Evolutionary conservation across 805 yeast genomes (phyloP).

Genomic region (Spencermartinsiella europaea): DNA sequence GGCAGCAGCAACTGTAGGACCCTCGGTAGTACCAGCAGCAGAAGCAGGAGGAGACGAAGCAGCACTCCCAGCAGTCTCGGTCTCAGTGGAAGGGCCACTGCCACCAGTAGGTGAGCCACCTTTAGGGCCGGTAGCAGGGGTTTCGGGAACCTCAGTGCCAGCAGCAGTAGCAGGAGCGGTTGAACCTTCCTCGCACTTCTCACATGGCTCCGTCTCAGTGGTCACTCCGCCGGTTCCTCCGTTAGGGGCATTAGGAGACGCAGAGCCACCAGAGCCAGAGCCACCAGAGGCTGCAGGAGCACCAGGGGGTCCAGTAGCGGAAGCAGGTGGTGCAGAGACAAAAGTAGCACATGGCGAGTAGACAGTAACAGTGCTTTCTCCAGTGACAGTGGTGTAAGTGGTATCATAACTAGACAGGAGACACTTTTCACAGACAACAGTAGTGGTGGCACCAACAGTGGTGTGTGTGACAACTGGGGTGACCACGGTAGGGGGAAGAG

Average conservation of each 20-base stretch:
- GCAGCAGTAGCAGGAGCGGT: constrained; percentile 1
- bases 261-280: constrained; percentile 1
- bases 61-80: not conserved
- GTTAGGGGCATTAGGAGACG: constrained; percentile 1
- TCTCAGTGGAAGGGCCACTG: not conserved
- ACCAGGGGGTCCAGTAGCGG: constrained; percentile 1
- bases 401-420: constrained; percentile 6
- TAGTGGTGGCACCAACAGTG: constrained; percentile 7
- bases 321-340: constrained; percentile 5
- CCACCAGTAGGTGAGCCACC: not conserved
- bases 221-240: not conserved
- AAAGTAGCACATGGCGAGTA: constrained; percentile 17
- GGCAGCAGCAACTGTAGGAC: constrained; percentile 9
- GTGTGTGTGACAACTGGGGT: constrained; percentile 14
- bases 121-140: not conserved
- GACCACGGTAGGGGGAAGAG: constrained; percentile 10
- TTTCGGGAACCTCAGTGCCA: constrained; percentile 3
- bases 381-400: constrained; percentile 14
- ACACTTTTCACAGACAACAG: constrained; percentile 11
- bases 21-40: constrained; percentile 8
- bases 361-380: constrained; percentile 15
- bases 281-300: constrained; percentile 3
- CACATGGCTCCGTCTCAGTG: constrained; percentile 2
- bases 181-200: constrained; percentile 2
- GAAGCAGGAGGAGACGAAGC: not conserved